These are phyloP conservation scores for Sisymbrium altissimum DNA, from an alignment of 345 rosid species.

Conservation along the genomic window DNA sequence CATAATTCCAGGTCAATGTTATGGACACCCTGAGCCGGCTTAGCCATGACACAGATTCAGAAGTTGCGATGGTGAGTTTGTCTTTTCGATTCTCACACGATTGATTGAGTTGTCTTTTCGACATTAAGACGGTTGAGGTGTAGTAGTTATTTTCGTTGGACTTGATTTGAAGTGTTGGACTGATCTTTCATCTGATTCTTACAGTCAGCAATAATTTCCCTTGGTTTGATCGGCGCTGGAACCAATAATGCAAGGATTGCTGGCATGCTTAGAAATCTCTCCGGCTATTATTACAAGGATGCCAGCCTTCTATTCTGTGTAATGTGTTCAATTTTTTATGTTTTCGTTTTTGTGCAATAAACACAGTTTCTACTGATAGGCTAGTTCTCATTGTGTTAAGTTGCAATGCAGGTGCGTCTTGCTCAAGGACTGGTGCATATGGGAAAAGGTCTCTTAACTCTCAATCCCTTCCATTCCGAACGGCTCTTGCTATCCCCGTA, in stretches of 20 bases:
- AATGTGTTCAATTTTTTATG: conserved; percentile 32
- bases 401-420: conserved; percentile 65
- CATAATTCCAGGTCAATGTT: conserved; percentile 67
- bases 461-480: conserved; percentile 91
- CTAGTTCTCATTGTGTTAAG: conserved; percentile 18
- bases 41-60: conserved; percentile 95
- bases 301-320: conserved; percentile 87
- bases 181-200: conserved; percentile 25
- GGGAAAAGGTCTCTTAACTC: conserved; percentile 92
- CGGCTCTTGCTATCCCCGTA: conserved; percentile 85
- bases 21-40: conserved; percentile 97
- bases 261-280: conserved; percentile 95
- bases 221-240: conserved; percentile 96
- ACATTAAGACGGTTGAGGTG: not conserved
- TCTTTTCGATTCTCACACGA: too few relatives aligned
- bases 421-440: conserved; percentile 95
- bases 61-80: conserved; percentile 84
- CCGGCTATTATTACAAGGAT: conserved; percentile 93
- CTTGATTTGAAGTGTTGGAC: not conserved
- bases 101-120: not conserved
- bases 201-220: conserved; percentile 85
- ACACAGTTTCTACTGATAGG: not conserved
- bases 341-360: not conserved
- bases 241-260: conserved; percentile 96
- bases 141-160: not conserved